Conservation (phyloP, 106 monocot genomes). For the Dactylorhiza incarnata region DNA sequence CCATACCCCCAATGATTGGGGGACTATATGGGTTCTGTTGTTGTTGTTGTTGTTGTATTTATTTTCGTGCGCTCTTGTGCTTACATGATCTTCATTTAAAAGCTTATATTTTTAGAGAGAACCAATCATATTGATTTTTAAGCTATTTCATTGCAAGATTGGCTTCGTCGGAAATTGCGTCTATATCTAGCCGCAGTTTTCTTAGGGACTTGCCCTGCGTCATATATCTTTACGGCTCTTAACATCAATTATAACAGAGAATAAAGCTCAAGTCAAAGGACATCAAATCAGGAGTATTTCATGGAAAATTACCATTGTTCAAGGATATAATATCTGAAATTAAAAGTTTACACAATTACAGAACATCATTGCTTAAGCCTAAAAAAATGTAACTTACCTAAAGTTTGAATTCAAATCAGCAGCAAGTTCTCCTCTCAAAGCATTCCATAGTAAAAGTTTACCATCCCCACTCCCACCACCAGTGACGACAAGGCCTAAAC, state of each 20-base stretch:
- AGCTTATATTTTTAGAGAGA: too few species aligned
- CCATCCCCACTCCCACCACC: slow-evolving; percentile 68
- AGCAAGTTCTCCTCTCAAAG: slow-evolving; percentile 79
- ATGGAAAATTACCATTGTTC: not conserved
- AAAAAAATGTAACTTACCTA: slow-evolving; percentile 28
- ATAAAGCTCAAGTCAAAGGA: not conserved
- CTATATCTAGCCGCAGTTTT: too few species aligned
- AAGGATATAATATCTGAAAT: not conserved
- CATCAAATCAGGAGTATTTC: not conserved
- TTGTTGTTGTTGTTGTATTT: too few species aligned
- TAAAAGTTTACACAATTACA: not conserved
- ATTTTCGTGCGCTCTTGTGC: too few species aligned
- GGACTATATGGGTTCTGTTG: too few species aligned
- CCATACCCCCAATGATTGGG: too few species aligned
- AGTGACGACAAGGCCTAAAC: slow-evolving; percentile 75
- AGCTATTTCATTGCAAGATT: too few species aligned
- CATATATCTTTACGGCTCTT: not conserved
- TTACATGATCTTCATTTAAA: too few species aligned
- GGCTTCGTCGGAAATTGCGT: too few species aligned
- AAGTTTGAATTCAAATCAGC: slow-evolving; percentile 55
- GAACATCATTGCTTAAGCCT: not conserved
- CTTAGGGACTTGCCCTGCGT: too few species aligned
- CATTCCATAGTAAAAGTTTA: slow-evolving; percentile 86
- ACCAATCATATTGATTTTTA: too few species aligned
- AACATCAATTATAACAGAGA: not conserved